Evolutionary conservation across 768 basidiomycete genomes (phyloP).

Genomic region (Tubosaeta sp.): DNA sequence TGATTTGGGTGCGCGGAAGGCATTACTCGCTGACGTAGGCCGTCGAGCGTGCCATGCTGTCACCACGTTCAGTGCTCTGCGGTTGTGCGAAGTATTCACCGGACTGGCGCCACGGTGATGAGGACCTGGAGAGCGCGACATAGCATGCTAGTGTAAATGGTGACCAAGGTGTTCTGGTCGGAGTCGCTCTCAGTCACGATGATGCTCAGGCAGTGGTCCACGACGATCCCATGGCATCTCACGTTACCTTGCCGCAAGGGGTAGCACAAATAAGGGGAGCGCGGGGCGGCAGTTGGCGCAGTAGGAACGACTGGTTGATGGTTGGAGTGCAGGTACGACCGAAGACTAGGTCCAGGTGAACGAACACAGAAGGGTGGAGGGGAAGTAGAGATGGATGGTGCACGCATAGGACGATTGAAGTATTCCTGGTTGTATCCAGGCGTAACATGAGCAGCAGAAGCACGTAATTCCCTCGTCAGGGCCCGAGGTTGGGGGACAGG

Average conservation of each 20-base stretch:
- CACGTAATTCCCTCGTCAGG: conserved; percentile 49
- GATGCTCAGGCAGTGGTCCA: conserved; percentile 2
- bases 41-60: conserved; percentile 54
- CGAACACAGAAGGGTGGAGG: conserved; percentile 56
- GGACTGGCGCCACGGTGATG: too few species aligned
- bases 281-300: too few species aligned
- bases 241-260: too few species aligned
- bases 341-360: conserved; percentile 47
- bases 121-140: too few species aligned
- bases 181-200: conserved; percentile 41
- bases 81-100: conserved; percentile 54
- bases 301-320: too few species aligned
- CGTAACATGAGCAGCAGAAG: conserved; percentile 34
- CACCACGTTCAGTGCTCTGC: conserved; percentile 68
- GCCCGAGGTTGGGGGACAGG: conserved; percentile 58
- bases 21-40: conserved; percentile 45
- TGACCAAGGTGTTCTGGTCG: conserved; percentile 34
- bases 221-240: too few species aligned
- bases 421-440: conserved; percentile 51
- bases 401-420: conserved; percentile 48
- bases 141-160: conserved; percentile 28
- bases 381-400: conserved; percentile 56
- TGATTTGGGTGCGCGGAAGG: conserved; percentile 43
- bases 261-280: too few species aligned
- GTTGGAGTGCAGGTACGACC: conserved; percentile 41